Evolutionary conservation across 2,329 filamentous ascomycete genomes (phyloP), one percentile per base, ranked within the genome.

Genomic region (Alternaria infectoria): DNA sequence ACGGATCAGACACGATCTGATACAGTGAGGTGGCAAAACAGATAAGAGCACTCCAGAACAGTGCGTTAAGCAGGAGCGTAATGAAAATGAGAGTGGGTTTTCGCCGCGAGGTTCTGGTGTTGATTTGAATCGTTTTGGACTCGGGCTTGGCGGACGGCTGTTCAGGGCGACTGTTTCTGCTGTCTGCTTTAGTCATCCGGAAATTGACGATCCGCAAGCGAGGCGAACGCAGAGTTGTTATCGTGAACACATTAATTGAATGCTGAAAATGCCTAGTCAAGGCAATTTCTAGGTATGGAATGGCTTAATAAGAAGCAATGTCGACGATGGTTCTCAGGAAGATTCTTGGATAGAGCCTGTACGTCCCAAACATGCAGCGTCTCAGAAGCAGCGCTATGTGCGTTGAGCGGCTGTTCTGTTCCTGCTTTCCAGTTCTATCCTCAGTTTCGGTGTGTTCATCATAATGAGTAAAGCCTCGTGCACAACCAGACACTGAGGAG

Each of bases 41-140:
- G 15, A 74, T 23, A 11, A 78, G 17, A 11, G 79, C 77, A 58
- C 69, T 75, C 75, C 75, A 79, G 15, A 80, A 67, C 25, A 81
- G 61, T 17, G 74, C 64, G 55, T 80, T 77, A 7, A 81, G 68
- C 30, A 76, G 73, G 23, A 72, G 56, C 4, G 76, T 77, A 28
- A 80, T 74, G n/a, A 71, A 69, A 32, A 80, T 66, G 2, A 81
- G 59, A 13, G 77, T 79, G 23, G 73, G 32, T 58, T 75, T 72
- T 17, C 77, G 74, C 8, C 76, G 75, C 5, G 76, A 69, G 15
- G 70, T 64, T 44, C 50, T 61, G 36, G 64, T 54, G 28, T 66
- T 65, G 61, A 66, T 62, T 26, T 61, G 23, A 23, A 59, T 45
- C 13, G 55, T 54, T 15, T 62, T 61, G 52, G 47, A 59, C 40